Conservation (phyloP, 768 basidiomycete genomes). For the Kwoniella botswanensis region DNA sequence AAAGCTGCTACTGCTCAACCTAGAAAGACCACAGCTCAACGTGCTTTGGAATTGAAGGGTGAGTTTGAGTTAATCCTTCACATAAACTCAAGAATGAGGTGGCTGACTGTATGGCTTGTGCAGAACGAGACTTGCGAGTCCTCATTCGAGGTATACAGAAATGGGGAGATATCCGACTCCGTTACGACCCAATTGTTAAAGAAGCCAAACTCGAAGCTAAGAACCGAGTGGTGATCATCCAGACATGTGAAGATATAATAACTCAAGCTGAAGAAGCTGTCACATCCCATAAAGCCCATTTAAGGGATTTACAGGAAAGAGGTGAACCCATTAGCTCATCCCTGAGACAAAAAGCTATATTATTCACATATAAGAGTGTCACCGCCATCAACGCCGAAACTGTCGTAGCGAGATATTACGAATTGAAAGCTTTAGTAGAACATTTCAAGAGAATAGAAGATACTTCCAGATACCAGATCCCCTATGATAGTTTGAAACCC, state of each 20-base stretch:
- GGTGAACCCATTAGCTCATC: conserved; percentile 90
- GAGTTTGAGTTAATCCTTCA: conserved; percentile 16
- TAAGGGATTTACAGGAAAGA: conserved; percentile 73
- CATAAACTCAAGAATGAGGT: not conserved
- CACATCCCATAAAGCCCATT: conserved; percentile 79
- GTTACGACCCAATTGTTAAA: conserved; percentile 88
- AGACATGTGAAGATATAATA: conserved; percentile 90
- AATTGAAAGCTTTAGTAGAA: conserved; percentile 83
- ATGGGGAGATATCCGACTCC: conserved; percentile 95
- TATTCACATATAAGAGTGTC: conserved; percentile 86
- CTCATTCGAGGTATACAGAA: conserved; percentile 92
- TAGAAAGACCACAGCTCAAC: conserved; percentile 89
- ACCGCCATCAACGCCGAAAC: conserved; percentile 98
- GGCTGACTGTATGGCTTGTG: not conserved
- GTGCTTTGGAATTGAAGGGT: conserved; percentile 89
- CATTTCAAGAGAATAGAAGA: conserved; percentile 76
- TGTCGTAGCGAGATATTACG: conserved; percentile 83
- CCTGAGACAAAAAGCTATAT: conserved; percentile 95
- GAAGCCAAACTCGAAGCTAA: conserved; percentile 92
- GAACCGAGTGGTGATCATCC: conserved; percentile 87
- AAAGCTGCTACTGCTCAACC: conserved; percentile 60
- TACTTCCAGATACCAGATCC: conserved; percentile 80
- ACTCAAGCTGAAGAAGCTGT: conserved; percentile 82
- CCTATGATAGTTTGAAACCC: conserved; percentile 89
- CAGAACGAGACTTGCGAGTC: conserved; percentile 91